A percentile compares a stretch with the other conserved stretches of the same genome.
Evolutionary conservation across 2,329 filamentous ascomycete species (phyloP).

Genomic region (Sclerotiophoma versabilis): DNA sequence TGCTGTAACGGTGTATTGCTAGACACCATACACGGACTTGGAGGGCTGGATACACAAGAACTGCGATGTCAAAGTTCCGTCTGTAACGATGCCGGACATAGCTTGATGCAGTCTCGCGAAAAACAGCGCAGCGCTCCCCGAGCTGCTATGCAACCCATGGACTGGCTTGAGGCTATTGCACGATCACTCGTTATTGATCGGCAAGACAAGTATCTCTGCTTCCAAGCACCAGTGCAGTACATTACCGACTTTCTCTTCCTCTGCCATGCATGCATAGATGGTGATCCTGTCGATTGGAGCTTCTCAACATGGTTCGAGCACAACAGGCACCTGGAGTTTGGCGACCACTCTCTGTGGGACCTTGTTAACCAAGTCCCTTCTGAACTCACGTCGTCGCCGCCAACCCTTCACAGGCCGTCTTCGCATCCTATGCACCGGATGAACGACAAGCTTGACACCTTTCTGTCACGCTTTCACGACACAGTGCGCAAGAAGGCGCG

Average conservation of each 20-base stretch:
- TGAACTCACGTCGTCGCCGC: constrained; percentile 1
- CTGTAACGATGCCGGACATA: constrained; percentile 28
- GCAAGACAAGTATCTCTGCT: constrained; percentile 42
- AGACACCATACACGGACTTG: constrained; percentile 33
- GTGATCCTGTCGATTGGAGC: constrained; percentile 30
- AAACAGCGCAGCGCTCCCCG: constrained; percentile 11
- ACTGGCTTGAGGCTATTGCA: constrained; percentile 32
- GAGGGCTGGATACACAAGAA: constrained; percentile 34
- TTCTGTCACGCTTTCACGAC: constrained; percentile 39
- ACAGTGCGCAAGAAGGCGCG: constrained; percentile 41
- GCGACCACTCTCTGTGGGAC: constrained; percentile 23
- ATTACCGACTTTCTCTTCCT: constrained; percentile 36
- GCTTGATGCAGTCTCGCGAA: constrained; percentile 17
- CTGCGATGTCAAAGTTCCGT: constrained; percentile 36
- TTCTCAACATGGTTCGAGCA: constrained; percentile 39
- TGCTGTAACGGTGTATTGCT: constrained; percentile 36
- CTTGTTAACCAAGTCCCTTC: constrained; percentile 20
- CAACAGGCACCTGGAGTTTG: constrained; percentile 29
- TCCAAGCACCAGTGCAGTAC: constrained; percentile 33
- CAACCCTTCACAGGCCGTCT: constrained; percentile 21
- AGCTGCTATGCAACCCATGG: constrained; percentile 21
- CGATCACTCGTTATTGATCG: constrained; percentile 39
- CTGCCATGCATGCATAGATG: constrained; percentile 31
- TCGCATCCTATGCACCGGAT: constrained; percentile 26
- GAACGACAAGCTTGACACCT: constrained; percentile 30